Conservation (phyloP, 805 yeast genomes). For the Priceomyces carsonii region DNA sequence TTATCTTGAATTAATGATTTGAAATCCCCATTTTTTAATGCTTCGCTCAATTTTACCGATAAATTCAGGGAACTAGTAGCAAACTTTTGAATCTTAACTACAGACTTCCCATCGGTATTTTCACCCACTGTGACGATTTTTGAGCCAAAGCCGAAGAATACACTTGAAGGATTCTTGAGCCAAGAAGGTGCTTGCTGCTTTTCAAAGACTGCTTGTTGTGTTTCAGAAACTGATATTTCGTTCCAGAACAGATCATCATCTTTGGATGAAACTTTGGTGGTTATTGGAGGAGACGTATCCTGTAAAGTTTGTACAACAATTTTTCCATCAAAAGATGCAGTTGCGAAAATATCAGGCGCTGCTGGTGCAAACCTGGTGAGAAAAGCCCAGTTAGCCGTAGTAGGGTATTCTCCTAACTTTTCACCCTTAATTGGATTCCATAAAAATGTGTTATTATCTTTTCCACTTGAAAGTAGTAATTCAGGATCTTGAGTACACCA, state of each 20-base stretch:
- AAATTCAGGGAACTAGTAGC: constrained; percentile 34
- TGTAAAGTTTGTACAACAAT: constrained; percentile 82
- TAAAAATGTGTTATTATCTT: constrained; percentile 80
- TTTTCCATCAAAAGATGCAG: constrained; percentile 85
- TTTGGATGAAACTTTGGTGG: constrained; percentile 41
- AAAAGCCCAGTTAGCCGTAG: constrained; percentile 92
- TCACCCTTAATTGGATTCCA: constrained; percentile 87
- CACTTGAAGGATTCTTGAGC: constrained; percentile 74
- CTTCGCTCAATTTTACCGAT: constrained; percentile 49
- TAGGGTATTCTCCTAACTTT: constrained; percentile 83
- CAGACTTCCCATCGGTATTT: constrained; percentile 40
- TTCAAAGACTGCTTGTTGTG: constrained; percentile 71
- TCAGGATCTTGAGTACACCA: constrained; percentile 88
- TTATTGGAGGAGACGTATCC: constrained; percentile 67
- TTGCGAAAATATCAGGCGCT: constrained; percentile 86
- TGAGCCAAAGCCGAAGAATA: constrained; percentile 92
- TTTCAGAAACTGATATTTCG: constrained; percentile 63
- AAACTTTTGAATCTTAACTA: constrained; percentile 46
- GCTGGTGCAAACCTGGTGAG: constrained; percentile 84
- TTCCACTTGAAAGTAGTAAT: constrained; percentile 84
- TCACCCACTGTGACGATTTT: constrained; percentile 63
- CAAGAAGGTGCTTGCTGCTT: constrained; percentile 85
- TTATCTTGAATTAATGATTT: constrained; percentile 56
- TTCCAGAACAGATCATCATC: constrained; percentile 87
- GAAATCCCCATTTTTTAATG: constrained; percentile 58